Evolutionary conservation across 495 filamentous ascomycete species (phyloP).

Genomic region (Pyrenopolyporus hunteri): DNA sequence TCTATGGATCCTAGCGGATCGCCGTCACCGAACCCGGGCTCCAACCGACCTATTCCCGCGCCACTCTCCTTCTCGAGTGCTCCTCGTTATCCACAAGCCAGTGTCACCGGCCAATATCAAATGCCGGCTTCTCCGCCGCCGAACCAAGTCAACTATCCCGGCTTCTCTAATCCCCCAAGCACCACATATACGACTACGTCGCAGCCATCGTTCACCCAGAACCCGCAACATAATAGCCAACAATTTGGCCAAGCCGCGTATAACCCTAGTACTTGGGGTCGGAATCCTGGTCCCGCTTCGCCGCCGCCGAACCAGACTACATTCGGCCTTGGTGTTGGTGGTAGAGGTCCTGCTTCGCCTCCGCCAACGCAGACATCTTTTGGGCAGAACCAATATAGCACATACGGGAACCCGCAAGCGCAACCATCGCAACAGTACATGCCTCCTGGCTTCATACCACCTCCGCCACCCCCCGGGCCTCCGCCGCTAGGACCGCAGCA

Average conservation of each 20-base stretch:
- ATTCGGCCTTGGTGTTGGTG: conserved; percentile 51
- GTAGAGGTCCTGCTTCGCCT: conserved; percentile 57
- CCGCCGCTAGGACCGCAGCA: conserved; percentile 76
- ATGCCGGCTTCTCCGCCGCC: conserved; percentile 58
- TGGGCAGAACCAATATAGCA: conserved; percentile 45
- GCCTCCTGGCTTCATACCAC: conserved; percentile 86
- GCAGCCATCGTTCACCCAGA: conserved; percentile 37
- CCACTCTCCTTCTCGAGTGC: conserved; percentile 48
- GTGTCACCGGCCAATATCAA: conserved; percentile 57
- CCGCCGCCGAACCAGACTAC: conserved; percentile 54
- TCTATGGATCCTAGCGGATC: conserved; percentile 69
- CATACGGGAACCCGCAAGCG: conserved; percentile 54
- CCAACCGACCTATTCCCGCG: conserved; percentile 54
- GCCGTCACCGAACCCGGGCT: conserved; percentile 54
- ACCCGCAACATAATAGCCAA: conserved; percentile 38
- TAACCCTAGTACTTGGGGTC: conserved; percentile 56
- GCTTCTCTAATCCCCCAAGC: conserved; percentile 38
- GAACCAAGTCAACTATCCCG: conserved; percentile 48
- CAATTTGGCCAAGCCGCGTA: conserved; percentile 52
- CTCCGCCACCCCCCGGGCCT: conserved; percentile 85
- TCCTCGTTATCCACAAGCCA: conserved; percentile 55
- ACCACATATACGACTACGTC: conserved; percentile 33
- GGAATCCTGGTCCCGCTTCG: conserved; percentile 56
- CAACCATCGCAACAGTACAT: conserved; percentile 55
- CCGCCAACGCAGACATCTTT: conserved; percentile 59